Percentiles rank a stretch among this genome's conserved stretches.
Conservation (phyloP, 2,329 filamentous ascomycete species). For the Stachybotrys echinatus region DNA sequence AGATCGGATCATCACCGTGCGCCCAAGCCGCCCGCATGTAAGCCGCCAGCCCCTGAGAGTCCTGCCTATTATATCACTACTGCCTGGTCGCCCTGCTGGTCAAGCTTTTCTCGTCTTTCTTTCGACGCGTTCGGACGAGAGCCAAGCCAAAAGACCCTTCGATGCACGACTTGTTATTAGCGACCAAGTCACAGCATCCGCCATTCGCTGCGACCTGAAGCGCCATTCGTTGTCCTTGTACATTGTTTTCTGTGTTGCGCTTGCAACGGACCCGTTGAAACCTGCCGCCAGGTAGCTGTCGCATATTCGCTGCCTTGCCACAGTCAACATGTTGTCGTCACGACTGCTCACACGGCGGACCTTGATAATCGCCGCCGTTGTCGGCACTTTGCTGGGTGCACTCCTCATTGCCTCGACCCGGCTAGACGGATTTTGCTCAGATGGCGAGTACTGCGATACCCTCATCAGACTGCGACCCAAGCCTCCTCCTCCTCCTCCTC, state of each 20-base stretch:
- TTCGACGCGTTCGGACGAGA: too few species aligned
- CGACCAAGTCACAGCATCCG: too few species aligned
- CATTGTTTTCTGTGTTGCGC: too few species aligned
- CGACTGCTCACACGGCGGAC: constrained; percentile 23
- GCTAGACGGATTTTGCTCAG: constrained; percentile 21
- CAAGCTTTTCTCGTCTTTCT: too few species aligned
- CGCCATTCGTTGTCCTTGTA: too few species aligned
- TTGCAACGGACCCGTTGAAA: too few species aligned
- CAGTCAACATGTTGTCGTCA: constrained; percentile 1
- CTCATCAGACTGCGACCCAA: constrained; percentile 4
- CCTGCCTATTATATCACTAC: too few species aligned
- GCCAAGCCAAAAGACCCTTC: too few species aligned
- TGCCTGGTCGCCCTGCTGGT: too few species aligned
- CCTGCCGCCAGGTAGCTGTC: not conserved
- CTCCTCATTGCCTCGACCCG: constrained; percentile 26
- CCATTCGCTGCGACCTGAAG: too few species aligned
- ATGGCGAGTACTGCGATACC: constrained; percentile 18
- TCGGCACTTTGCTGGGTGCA: constrained; percentile 19
- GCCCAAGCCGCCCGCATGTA: not conserved
- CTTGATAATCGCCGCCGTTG: constrained; percentile 17
- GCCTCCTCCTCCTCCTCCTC: constrained; percentile 1
- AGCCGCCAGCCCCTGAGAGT: not conserved
- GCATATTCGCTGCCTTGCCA: not conserved
- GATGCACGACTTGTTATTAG: too few species aligned
- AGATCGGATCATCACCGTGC: not conserved